phyloP scores from a whole-genome alignment of 257 asterid genomes.

The Cordia subcordata region DNA sequence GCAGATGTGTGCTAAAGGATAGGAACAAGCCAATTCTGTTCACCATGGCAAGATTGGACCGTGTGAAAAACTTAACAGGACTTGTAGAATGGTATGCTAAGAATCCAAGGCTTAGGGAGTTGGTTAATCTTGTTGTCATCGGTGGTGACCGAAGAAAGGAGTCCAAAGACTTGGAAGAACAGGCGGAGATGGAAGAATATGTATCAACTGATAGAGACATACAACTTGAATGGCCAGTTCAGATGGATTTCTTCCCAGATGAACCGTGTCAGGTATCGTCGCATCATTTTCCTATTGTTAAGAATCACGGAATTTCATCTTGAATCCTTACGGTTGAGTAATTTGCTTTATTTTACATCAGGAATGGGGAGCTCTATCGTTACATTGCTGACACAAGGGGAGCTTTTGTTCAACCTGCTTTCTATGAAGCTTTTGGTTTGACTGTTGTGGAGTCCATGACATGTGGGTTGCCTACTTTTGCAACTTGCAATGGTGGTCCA shows the following conservation, averaged over 20 bases:
- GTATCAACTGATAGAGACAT: slow-evolving; percentile 14
- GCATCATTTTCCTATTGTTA: no score
- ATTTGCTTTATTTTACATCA: no score
- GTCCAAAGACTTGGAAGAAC: slow-evolving; percentile 20
- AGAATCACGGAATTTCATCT: no score
- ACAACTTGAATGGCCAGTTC: slow-evolving; percentile 19
- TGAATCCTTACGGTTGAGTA: no score
- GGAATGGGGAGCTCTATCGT: slow-evolving; percentile 28
- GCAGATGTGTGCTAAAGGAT: slow-evolving; percentile 16
- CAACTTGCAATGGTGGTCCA: slow-evolving; percentile 21
- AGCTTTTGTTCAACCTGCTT: slow-evolving; percentile 18
- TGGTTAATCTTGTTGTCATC: slow-evolving; percentile 18
- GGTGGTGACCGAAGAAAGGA: slow-evolving; percentile 21
- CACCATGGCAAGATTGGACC: slow-evolving; percentile 22
- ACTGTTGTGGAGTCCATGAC: slow-evolving; percentile 20
- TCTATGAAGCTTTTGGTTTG: slow-evolving; percentile 18
- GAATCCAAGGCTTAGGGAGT: slow-evolving; percentile 19
- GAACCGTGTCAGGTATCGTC: slow-evolving; percentile 12
- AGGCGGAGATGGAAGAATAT: slow-evolving; percentile 17
- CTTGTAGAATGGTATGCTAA: slow-evolving; percentile 21
- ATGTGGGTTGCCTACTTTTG: slow-evolving; percentile 20
- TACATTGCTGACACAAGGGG: slow-evolving; percentile 21
- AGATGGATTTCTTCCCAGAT: slow-evolving; percentile 21
- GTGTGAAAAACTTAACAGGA: slow-evolving; percentile 17
- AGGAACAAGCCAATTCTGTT: slow-evolving; percentile 14